These are phyloP conservation scores for Clonostachys rhizophaga DNA, from an alignment of 2,329 filamentous ascomycete species.

Conservation along the genomic window DNA sequence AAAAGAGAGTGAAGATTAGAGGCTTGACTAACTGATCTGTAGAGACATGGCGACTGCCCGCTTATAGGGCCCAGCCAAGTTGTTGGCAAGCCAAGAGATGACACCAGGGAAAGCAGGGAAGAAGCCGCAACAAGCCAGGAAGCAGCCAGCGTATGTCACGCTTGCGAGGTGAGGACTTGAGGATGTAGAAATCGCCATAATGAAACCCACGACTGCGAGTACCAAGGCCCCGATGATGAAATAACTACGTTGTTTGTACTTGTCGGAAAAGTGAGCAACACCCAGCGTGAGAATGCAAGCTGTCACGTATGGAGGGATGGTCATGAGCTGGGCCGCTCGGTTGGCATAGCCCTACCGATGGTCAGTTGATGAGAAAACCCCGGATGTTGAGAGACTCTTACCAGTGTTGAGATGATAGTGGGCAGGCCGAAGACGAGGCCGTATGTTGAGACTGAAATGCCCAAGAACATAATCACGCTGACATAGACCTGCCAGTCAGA, in stretches of 20 bases:
- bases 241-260: constrained; percentile 2
- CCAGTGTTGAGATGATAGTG: constrained; percentile 4
- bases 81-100: constrained; percentile 5
- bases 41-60: constrained; percentile 4
- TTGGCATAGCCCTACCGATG: constrained; percentile 32
- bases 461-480: constrained; percentile 3
- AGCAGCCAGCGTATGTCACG: constrained; percentile 4
- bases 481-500: constrained; percentile 5
- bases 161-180: not conserved
- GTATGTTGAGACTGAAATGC: constrained; percentile 5
- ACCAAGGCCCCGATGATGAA: constrained; percentile 3
- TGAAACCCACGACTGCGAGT: constrained; percentile 1
- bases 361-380: constrained; percentile 42
- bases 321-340: constrained; percentile 60
- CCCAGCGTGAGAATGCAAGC: constrained; percentile 3
- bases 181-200: not conserved
- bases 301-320: constrained; percentile 49
- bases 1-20: not conserved
- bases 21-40: constrained; percentile 2
- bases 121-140: constrained; percentile 5
- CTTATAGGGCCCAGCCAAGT: constrained; percentile 4
- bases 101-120: constrained; percentile 5
- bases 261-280: constrained; percentile 5
- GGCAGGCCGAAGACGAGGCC: constrained; percentile 4
- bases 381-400: not conserved